Percentiles rank a stretch among this genome's conserved stretches.
These are phyloP conservation scores for Trichoderma atrobrunneum DNA, from an alignment of 2,329 filamentous ascomycete genomes.

Conservation along the genomic window DNA sequence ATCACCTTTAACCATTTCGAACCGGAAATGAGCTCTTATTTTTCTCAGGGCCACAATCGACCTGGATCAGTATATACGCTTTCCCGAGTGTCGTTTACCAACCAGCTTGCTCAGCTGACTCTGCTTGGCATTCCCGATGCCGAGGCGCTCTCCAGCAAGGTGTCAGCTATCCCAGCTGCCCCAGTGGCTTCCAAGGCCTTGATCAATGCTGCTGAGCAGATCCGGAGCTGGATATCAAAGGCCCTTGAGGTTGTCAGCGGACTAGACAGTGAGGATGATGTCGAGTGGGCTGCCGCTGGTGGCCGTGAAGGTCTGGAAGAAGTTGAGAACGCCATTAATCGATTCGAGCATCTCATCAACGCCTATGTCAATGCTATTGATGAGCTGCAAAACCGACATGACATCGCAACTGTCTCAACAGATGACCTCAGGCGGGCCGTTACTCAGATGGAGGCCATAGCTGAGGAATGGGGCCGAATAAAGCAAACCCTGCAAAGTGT, in stretches of 20 bases:
- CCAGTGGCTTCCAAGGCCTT: slow-evolving; percentile 80
- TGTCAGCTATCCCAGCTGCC: slow-evolving; percentile 80
- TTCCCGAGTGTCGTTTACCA: slow-evolving; percentile 87
- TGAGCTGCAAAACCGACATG: slow-evolving; percentile 73
- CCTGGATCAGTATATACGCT: slow-evolving; percentile 91
- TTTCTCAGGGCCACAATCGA: slow-evolving; percentile 64
- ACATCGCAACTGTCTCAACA: slow-evolving; percentile 68
- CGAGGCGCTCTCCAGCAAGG: slow-evolving; percentile 75
- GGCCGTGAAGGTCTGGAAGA: slow-evolving; percentile 77
- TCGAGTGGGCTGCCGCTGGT: slow-evolving; percentile 91
- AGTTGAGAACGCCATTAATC: slow-evolving; percentile 69
- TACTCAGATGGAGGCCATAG: slow-evolving; percentile 82
- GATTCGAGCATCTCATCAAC: slow-evolving; percentile 86
- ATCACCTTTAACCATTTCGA: slow-evolving; percentile 43
- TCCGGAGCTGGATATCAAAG: slow-evolving; percentile 89
- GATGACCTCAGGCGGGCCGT: slow-evolving; percentile 74
- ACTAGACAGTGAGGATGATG: slow-evolving; percentile 91
- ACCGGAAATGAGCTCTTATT: slow-evolving; percentile 58
- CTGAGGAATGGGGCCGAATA: slow-evolving; percentile 81
- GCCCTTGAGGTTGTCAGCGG: slow-evolving; percentile 85
- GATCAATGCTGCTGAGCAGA: slow-evolving; percentile 85
- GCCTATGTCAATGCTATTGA: slow-evolving; percentile 95
- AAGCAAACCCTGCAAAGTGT: slow-evolving; percentile 73
- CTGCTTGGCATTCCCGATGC: slow-evolving; percentile 87
- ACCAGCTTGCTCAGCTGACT: slow-evolving; percentile 87